Base-by-base conservation (phyloP, 148 eudicot species). In the Chenopodium album region DNA sequence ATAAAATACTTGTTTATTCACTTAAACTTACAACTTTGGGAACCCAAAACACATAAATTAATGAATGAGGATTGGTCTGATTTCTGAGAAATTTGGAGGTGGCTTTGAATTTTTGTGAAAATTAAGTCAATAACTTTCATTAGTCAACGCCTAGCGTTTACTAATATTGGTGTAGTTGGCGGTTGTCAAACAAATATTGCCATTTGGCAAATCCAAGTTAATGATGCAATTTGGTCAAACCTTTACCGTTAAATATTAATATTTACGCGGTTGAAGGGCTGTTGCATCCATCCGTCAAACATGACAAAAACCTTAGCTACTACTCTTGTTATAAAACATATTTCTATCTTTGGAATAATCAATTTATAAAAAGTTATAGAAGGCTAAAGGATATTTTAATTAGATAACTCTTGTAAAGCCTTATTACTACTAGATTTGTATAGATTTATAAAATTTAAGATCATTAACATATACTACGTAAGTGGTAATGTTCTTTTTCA, bases 61-160 rank as follows among this genome's bases (percentile, higher is more conserved):
- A 47, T n/a, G 6, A 22, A 20, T 9, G 16, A 13, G 48, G 41
- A 50, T 52, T 60, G 63, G 65, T 62, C 26, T 62, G 23, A 62
- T 20, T 9, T 62, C 65, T 62, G 65, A 62, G 65, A 62, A 23
- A 4, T 62, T 62, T 62, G 20, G 63, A 19, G 63, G 22, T 4
- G 20, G 26, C 66, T 31, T 32, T 56, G 41, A 37, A 28, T 17
- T 78, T 22, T 69, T 79, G 47, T 70, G 7, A 47, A 52, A 59
- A 50, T 46, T 68, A 32, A 32, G 62, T 54, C 4, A 20, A 37
- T 20, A 20, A 13, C 66, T 9, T 54, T 54, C 76, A 4, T 34
- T 52, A 79, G 81, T 79, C 81, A 79, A 79, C 81, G 65, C 81
- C 66, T 72, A 52, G 19, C 16, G 46, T 78, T 78, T 68, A 78